Evolutionary conservation across 2,329 filamentous ascomycete genomes (phyloP).

Genomic region (Lecanoromycetidae sp.): DNA sequence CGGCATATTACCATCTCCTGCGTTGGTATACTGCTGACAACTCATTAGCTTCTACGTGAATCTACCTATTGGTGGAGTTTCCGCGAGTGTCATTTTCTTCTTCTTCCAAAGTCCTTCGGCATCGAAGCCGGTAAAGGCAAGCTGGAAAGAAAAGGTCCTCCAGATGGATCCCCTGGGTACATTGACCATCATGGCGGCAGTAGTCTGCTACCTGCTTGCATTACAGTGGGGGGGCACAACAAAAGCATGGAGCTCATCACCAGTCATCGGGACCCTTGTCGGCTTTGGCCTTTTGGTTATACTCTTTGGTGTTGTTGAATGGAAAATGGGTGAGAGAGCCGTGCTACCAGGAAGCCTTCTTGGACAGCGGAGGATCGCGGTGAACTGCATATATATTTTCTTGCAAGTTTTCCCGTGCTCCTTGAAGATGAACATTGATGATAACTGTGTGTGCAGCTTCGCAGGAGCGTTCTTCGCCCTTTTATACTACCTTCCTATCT

Average conservation of each 20-base stretch:
- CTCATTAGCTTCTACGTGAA: conserved; percentile 25
- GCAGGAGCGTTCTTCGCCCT: conserved; percentile 19
- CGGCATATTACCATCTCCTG: conserved; percentile 19
- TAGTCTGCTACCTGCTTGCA: conserved; percentile 49
- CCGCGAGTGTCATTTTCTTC: conserved; percentile 12
- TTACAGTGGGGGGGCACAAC: conserved; percentile 30
- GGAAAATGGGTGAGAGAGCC: conserved; percentile 35
- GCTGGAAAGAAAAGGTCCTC: conserved; percentile 16
- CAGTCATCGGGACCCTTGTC: conserved; percentile 24
- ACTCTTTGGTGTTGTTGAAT: conserved; percentile 30
- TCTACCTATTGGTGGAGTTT: conserved; percentile 23
- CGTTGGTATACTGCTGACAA: background rate
- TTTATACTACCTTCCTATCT: conserved; percentile 25
- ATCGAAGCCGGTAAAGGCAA: conserved; percentile 11
- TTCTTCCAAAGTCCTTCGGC: conserved; percentile 13
- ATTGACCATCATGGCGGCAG: conserved; percentile 46
- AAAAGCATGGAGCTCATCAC: conserved; percentile 23
- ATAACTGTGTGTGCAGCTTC: conserved; percentile 13
- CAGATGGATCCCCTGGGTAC: conserved; percentile 40
- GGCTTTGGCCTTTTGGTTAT: conserved; percentile 22
- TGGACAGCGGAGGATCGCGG: conserved; percentile 33
- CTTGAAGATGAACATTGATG: conserved; percentile 14
- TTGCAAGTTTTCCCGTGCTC: conserved; percentile 8
- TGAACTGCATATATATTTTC: conserved; percentile 27
- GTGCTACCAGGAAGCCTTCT: conserved; percentile 39